Evolutionary conservation across 305 asterid species (phyloP).

Genomic region (Withania somnifera): DNA sequence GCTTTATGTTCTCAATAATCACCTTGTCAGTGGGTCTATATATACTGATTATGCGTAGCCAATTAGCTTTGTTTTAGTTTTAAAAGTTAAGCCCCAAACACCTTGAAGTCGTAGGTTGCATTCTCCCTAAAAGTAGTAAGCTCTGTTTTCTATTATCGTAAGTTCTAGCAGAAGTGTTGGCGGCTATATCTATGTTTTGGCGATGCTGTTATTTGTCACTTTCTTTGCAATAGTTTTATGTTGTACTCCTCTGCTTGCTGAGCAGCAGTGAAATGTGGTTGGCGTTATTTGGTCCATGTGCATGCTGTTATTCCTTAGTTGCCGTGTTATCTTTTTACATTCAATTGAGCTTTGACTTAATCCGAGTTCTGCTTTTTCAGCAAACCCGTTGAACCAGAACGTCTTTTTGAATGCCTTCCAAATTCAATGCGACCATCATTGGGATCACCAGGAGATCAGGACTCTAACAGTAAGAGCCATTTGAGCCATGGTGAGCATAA

Average conservation of each 20-base stretch:
- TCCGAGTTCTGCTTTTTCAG: constrained; percentile 31
- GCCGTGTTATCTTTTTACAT: not conserved
- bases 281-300: not conserved
- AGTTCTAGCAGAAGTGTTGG: not conserved
- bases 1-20: not conserved
- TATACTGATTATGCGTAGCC: not conserved
- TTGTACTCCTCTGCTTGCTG: not conserved
- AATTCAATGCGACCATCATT: constrained; percentile 91
- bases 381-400: constrained; percentile 95
- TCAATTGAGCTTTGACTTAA: not conserved
- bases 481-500: constrained; percentile 58
- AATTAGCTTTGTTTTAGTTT: not conserved
- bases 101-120: not conserved
- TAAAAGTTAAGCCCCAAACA: not conserved
- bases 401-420: constrained; percentile 96
- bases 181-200: not conserved
- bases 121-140: not conserved
- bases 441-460: constrained; percentile 61
- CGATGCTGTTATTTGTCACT: not conserved
- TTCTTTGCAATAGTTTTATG: not conserved
- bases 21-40: not conserved
- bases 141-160: not conserved
- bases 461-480: constrained; percentile 51
- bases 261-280: not conserved
- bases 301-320: not conserved